Evolutionary conservation across 495 filamentous ascomycete species (phyloP), one percentile per base, ranked within the genome.

Genomic region (Neurospora discreta): DNA sequence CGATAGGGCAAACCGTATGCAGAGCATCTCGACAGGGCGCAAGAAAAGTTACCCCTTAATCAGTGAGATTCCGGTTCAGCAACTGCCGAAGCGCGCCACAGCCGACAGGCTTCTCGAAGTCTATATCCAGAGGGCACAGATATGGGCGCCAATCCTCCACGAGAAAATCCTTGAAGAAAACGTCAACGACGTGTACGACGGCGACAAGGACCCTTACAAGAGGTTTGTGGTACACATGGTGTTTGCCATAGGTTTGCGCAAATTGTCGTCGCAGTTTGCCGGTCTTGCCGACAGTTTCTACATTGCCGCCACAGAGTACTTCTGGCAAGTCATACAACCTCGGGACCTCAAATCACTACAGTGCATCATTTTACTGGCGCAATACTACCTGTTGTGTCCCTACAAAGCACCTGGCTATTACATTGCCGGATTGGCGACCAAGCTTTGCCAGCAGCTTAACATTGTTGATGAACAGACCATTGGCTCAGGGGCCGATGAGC

Each of bases 221-320:
- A 93, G 95, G 71, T 98, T 97, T 75, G 87, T 93, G 58, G 78
- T 95, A 43, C 90, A 92, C 71, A 92, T 97, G 88, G 93, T 96
- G 38, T 87, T 97, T 76, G 95, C 95, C 3, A 95, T 97, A 74
- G 93, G 91, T 79, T 89, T 97, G 84, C 94, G 97, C 77, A 96
- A 93, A 78, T 83, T 97, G 74, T 92, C 92, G 77, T 71, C 81
- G 8, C 87, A 88, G 67, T 97, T 92, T 78, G 92, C 92, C 42
- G 92, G 92, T 60, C 84, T 97, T 42, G 94, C 94, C 40, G 94
- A 98, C 79, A 92, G 91, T 75, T 97, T 94, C 81, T 98, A 97
- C 76, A 87, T 96, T 5, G 91, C 93, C 16, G 94, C 95, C 13
- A 86, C 97, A 77, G 89, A 89, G 39, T 91, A 89, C 74, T 86